Conservation (phyloP, 495 filamentous ascomycete genomes). For the Lentithecium fluviatile region DNA sequence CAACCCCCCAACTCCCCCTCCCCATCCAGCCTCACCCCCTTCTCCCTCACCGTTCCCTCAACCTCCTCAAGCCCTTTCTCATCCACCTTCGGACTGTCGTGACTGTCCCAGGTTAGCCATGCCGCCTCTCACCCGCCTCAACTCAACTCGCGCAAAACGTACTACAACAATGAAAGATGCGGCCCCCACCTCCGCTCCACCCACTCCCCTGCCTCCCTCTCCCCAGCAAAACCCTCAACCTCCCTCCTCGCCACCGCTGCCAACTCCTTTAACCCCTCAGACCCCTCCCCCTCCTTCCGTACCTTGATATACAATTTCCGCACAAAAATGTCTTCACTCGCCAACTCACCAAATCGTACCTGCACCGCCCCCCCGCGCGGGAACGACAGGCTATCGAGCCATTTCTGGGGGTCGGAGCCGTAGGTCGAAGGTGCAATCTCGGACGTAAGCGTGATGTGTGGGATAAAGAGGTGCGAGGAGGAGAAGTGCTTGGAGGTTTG, state of each 20-base stretch:
- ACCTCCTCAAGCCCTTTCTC: constrained; percentile 29
- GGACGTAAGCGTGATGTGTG: constrained; percentile 43
- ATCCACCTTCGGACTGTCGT: constrained; percentile 17
- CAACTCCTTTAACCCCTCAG: constrained; percentile 18
- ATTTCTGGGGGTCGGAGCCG: constrained; percentile 34
- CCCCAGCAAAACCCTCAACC: constrained; percentile 18
- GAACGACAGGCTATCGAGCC: constrained; percentile 34
- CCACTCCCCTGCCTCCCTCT: constrained; percentile 33
- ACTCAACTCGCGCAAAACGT: constrained; percentile 14
- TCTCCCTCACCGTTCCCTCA: constrained; percentile 17
- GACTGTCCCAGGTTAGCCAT: background rate
- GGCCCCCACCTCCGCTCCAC: constrained; percentile 37
- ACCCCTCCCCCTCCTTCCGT: constrained; percentile 22
- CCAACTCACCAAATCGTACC: constrained; percentile 28
- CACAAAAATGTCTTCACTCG: constrained; percentile 35
- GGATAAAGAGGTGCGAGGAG: constrained; percentile 35
- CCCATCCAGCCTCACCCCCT: constrained; percentile 24
- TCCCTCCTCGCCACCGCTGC: constrained; percentile 13
- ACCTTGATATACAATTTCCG: constrained; percentile 36
- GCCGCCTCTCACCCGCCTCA: background rate
- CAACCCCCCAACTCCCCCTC: constrained; percentile 32
- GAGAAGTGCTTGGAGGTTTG: constrained; percentile 21
- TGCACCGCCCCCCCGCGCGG: constrained; percentile 19
- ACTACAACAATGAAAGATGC: constrained; percentile 44
- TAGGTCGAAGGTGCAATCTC: constrained; percentile 26